A percentile compares a stretch with the other conserved stretches of the same genome.
These are phyloP conservation scores for Tubosaeta brunneosetosa DNA, from an alignment of 768 basidiomycete species.

Conservation along the genomic window DNA sequence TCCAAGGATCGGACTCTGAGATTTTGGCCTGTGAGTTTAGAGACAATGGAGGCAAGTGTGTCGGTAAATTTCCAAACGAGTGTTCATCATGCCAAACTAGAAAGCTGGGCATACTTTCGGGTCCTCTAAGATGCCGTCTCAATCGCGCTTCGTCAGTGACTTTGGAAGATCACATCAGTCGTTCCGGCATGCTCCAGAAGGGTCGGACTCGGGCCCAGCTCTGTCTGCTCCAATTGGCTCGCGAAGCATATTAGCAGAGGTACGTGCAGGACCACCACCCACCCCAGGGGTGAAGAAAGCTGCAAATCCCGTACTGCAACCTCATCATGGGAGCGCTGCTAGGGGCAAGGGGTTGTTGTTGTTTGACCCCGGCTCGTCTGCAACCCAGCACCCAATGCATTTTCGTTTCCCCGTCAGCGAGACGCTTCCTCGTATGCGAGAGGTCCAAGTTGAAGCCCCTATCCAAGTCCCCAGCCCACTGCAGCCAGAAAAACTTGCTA, in stretches of 20 bases:
- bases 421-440: slow-evolving; percentile 11
- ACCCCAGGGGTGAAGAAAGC: slow-evolving; percentile 17
- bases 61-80: not conserved
- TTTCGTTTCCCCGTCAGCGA: slow-evolving; percentile 30
- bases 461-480: not conserved
- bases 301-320: slow-evolving; percentile 28
- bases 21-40: slow-evolving; percentile 81
- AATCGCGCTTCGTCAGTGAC: slow-evolving; percentile 14
- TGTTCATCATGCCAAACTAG: slow-evolving; percentile 28
- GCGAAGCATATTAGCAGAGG: slow-evolving; percentile 66
- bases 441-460: slow-evolving; percentile 11
- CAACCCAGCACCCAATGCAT: slow-evolving; percentile 22
- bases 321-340: slow-evolving; percentile 32
- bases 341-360: slow-evolving; percentile 26
- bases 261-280: slow-evolving; percentile 48
- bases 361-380: slow-evolving; percentile 35
- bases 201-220: slow-evolving; percentile 35
- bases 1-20: slow-evolving; percentile 88
- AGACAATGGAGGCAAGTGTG: slow-evolving; percentile 57
- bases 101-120: slow-evolving; percentile 45
- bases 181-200: slow-evolving; percentile 52
- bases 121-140: slow-evolving; percentile 24
- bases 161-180: slow-evolving; percentile 35
- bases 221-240: slow-evolving; percentile 67
- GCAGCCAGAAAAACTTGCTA: slow-evolving; percentile 14